Base-by-base conservation (phyloP, 768 basidiomycete genomes). In the Vishniacozyma victoriae region DNA sequence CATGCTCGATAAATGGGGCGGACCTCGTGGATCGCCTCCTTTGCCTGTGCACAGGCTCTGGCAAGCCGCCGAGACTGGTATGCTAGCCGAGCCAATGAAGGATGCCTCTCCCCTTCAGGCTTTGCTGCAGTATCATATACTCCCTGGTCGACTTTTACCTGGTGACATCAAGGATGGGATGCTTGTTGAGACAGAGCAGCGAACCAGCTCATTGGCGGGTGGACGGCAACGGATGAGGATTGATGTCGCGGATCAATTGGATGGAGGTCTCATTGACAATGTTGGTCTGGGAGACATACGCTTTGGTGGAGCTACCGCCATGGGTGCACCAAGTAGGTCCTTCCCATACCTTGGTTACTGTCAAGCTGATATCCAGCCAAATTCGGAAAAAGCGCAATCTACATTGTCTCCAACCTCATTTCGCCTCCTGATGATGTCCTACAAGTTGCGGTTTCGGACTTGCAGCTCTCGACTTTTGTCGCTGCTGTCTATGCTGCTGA, bases 401-500 rank as follows among this genome's bases (percentile, higher is more conserved):
- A 97, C 73, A 85, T 96, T 59, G 73, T 97, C 37, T 85, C 90
- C 3, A 79, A 82, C 22, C 83, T 91, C 1, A 76, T 97, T 39
- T 76, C 81, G 2, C 90, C 89, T 14, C 95, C 95, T 0, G 76
- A 78, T 2, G 86, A 91, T 66, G 79, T 84, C 13, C 75, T 97
- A 35, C 80, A 85, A 66, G 84, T 86, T 5, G 84, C 87, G 13
- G 75, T 92, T 14, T 85, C 89, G 2, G 67, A 79, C 46, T 78
- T 95, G n/a, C 83, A 89, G 33, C 78, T 90, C 15, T 96, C 93
- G 2, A 81, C 84, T 16, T 99, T 92, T 74, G 79, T 97, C 40
- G 90, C 91, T 0, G 83, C 89, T 5, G 76, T 90, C 22, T 91
- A 89, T 69, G 87, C 93, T 2, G 85, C 89, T 11, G 80, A 80